Evolutionary conservation across 2,329 filamentous ascomycete species (phyloP), one percentile per base, ranked within the genome.

Genomic region (Ceratocystiopsis sp.): DNA sequence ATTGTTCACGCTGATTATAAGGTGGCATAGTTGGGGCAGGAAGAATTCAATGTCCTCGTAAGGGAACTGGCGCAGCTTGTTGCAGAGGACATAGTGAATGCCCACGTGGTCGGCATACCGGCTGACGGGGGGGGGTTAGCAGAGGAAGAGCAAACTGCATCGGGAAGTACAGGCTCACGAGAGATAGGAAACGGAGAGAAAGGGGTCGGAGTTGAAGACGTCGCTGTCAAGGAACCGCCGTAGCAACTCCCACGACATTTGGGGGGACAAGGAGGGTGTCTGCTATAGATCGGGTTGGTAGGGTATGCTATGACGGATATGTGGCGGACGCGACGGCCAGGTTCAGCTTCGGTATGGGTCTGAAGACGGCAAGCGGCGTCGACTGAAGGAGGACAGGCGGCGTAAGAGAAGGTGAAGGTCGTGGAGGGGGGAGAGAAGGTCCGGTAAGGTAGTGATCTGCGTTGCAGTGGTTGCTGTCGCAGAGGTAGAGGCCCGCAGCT

Each of bases 31-130:
- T 67, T 85, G 81, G 49, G 84, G 84, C 41, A 91, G 72, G 68
- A 89, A 91, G 76, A 91, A 91, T 63, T 91, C 84, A 59, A 91
- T 87, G 63, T 91, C 83, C 67, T 86, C 81, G 65, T 89, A 91
- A 50, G 80, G 81, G 58, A 91, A 91, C 61, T 84, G 81, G 58
- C 84, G 82, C 57, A 91, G 71, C 73, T 91, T 91, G 55, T 80
- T 81, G 68, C 84, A 89, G 49, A 91, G 75, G 49, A 86, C 82
- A 68, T 89, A 85, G 64, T 89, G 83, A 57, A 91, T 89, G 54
- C 84, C 84, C 59, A 91, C 80, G 69, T 91, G 82, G 63, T 89
- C 80, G 59, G 84, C 82, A 66, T 91, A 91, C 54, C 84, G 83
- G 55, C 84, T 89, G 43, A 10, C 10, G 9, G 4, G 25, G 9